phyloP scores from a whole-genome alignment of 345 rosid genomes.

The Moringa oleifera region DNA sequence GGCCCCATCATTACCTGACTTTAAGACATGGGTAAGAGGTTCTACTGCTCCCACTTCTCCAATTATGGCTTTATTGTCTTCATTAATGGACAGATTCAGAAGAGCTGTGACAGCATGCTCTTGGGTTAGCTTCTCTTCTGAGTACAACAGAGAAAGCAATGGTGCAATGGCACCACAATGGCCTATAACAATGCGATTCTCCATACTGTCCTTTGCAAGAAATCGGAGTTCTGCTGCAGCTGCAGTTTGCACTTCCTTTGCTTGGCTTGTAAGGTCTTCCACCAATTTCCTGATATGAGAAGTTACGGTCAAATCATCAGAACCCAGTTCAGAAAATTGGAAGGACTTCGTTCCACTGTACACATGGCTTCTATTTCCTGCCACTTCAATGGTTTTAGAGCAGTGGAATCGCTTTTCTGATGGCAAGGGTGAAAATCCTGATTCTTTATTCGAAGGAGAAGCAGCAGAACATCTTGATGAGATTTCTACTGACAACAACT shows the following conservation, averaged over 20 bases:
- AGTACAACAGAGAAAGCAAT: conserved; percentile 63
- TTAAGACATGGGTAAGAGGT: conserved; percentile 70
- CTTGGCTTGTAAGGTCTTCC: conserved; percentile 56
- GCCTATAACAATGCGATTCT: conserved; percentile 69
- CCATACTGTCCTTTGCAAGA: conserved; percentile 61
- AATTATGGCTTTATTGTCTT: conserved; percentile 67
- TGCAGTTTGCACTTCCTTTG: conserved; percentile 44
- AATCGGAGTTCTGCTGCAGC: conserved; percentile 83
- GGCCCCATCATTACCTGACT: conserved; percentile 73
- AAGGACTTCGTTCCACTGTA: conserved; percentile 20
- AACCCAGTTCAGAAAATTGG: conserved; percentile 28
- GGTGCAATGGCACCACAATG: conserved; percentile 59
- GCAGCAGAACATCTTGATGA: conserved; percentile 22
- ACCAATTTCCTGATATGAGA: conserved; percentile 51
- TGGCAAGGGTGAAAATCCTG: conserved; percentile 36
- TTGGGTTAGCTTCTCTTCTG: conserved; percentile 59
- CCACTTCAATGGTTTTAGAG: conserved; percentile 28
- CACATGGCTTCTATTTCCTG: conserved; percentile 28
- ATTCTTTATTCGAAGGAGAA: conserved; percentile 30
- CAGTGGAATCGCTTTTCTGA: conserved; percentile 26
- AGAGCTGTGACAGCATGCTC: conserved; percentile 91
- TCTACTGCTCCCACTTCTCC: conserved; percentile 72
- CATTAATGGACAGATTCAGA: conserved; percentile 79
- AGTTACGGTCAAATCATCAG: conserved; percentile 39
- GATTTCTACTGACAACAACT: conserved; percentile 26